phyloP scores from a whole-genome alignment of 495 filamentous ascomycete species.

The Xylaria longipes region DNA sequence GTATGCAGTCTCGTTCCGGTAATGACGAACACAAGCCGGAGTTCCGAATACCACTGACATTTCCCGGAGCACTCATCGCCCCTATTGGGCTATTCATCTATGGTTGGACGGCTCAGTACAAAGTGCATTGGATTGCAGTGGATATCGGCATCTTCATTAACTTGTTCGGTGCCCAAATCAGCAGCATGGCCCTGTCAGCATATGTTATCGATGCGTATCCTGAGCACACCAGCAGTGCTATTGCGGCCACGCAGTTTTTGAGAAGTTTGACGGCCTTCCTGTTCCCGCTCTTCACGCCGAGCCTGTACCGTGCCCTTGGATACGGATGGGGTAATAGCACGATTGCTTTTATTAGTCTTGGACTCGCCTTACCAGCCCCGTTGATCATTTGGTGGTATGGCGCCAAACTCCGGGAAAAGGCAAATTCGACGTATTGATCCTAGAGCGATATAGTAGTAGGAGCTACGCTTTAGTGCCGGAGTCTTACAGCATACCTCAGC shows the following conservation, averaged over 20 bases:
- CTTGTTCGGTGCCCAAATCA: constrained; percentile 22
- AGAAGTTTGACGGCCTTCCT: constrained; percentile 71
- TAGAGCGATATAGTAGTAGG: neutral
- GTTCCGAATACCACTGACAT: constrained; percentile 38
- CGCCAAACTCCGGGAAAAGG: constrained; percentile 38
- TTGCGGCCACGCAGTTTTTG: constrained; percentile 68
- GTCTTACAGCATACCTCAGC: neutral
- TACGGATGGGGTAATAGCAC: constrained; percentile 62
- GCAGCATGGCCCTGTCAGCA: constrained; percentile 32
- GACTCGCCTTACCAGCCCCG: constrained; percentile 51
- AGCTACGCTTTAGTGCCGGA: neutral
- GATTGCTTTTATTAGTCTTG: constrained; percentile 57
- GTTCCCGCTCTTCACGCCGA: constrained; percentile 74
- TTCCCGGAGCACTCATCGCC: constrained; percentile 30
- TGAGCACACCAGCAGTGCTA: constrained; percentile 71
- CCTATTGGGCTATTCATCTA: constrained; percentile 45
- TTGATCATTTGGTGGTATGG: constrained; percentile 54
- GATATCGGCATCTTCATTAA: constrained; percentile 33
- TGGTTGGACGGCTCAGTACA: constrained; percentile 45
- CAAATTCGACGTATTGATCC: constrained; percentile 8
- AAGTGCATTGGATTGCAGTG: constrained; percentile 53
- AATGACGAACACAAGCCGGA: constrained; percentile 27
- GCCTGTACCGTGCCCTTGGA: constrained; percentile 62
- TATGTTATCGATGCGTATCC: constrained; percentile 78
- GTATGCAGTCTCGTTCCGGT: constrained; percentile 11